Evolutionary conservation across 1,284 basidiomycete species (phyloP), one percentile per base, ranked within the genome.

Genomic region (Xanthoconium separans): DNA sequence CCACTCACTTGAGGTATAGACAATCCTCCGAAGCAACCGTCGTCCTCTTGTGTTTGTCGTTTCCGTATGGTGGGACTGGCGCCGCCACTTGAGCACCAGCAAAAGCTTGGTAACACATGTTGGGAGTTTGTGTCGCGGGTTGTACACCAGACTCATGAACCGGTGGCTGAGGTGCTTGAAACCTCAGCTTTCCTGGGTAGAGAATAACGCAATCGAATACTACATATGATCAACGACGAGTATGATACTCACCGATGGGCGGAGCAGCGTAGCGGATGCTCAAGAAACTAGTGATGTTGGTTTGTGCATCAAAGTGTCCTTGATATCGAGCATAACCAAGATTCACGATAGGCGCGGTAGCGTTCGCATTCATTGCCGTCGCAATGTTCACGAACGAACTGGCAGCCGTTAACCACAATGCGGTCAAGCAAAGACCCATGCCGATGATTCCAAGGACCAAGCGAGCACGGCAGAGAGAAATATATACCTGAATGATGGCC

Each of bases 1-100:
- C 13, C 33, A 50, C 59, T 63, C 34, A 61, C 59, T 61, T 61
- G 18, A 61, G 54, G 13, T 60, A 61, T 18, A 61, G 34, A n/a
- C 58, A 61, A 47, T 63, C 59, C 30, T 61, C 59, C 10, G 60
- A 60, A 31, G 42, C 27, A 22, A 30, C n/a, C 0, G 49, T 54
- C 10, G 16, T 20, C 12, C 22, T 50, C 29, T 45, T 44, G 45
- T 50, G 59, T 44, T 44, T 45, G 9, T 34, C 15, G 9, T 47
- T 1, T 36, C 39, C 44, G 16, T 50, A 43, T 15, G 34, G 34
- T 15, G 50, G 27, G 12, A 47, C 39, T 3, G n/a, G 22, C 1
- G 27, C 22, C 10, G 36, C 34, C 13, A n/a, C 24, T 20, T 18
- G 42, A 12, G 8, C 0, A 36, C 60, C 49, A 1, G 0, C 3